phyloP scores from a whole-genome alignment of 257 asterid genomes.

The Salvia hispanica region DNA sequence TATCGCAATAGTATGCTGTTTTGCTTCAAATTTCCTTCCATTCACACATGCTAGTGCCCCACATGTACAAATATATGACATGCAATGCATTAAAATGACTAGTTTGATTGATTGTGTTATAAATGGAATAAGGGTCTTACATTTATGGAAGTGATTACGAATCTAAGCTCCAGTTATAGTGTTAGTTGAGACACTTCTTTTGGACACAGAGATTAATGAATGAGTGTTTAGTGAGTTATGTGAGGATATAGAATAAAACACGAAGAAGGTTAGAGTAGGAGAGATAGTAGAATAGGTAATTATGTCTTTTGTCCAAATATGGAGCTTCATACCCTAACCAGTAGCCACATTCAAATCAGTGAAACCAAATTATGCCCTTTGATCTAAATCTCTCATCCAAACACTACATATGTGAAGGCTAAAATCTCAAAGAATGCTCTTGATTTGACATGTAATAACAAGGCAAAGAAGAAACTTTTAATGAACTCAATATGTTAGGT shows the following conservation, averaged over 20 bases:
- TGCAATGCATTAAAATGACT: background rate
- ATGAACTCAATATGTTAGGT: slow-evolving; percentile 16
- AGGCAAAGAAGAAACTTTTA: background rate
- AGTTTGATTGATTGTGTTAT: too few species aligned
- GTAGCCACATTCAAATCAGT: background rate
- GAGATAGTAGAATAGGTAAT: too few species aligned
- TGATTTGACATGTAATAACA: background rate
- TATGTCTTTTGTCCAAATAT: background rate
- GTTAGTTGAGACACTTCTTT: too few species aligned
- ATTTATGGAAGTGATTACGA: too few species aligned
- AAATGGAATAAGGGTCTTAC: too few species aligned
- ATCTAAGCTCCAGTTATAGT: too few species aligned
- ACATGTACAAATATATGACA: background rate
- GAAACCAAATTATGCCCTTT: background rate
- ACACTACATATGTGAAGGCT: background rate
- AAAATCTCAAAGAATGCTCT: background rate
- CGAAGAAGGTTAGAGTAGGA: too few species aligned
- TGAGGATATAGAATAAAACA: too few species aligned
- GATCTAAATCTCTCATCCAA: background rate
- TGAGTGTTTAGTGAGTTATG: too few species aligned
- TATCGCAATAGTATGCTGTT: background rate
- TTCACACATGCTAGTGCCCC: background rate
- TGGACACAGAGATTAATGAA: too few species aligned
- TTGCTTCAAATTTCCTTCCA: background rate
- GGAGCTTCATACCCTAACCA: background rate